A percentile compares a stretch with the other conserved stretches of the same genome.
These are phyloP conservation scores for Capsella rubella DNA, from an alignment of 441 rosid species.

Conservation along the genomic window DNA sequence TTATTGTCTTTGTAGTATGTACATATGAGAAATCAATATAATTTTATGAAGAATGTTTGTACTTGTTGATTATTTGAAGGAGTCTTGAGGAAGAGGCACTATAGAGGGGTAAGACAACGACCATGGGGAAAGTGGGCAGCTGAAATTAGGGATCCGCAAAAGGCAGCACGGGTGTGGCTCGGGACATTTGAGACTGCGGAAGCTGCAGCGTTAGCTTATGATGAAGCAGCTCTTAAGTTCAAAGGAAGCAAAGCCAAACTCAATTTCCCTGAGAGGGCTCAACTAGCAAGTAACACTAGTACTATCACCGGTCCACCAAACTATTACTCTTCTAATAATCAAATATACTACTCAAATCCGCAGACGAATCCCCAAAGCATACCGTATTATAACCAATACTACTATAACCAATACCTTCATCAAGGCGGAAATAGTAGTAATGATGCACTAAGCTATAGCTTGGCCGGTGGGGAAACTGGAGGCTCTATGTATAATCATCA, in stretches of 20 bases:
- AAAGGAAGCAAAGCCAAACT: slow-evolving; percentile 97
- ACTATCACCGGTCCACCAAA: slow-evolving; percentile 29
- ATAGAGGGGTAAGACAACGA: slow-evolving; percentile 89
- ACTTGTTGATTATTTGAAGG: slow-evolving; percentile 45
- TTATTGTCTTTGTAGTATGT: neutral
- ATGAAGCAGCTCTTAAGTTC: slow-evolving; percentile 91
- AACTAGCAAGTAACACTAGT: slow-evolving; percentile 43
- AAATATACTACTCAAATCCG: slow-evolving; percentile 41
- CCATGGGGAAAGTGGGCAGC: slow-evolving; percentile 98
- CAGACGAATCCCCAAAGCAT: slow-evolving; percentile 35
- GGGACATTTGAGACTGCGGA: slow-evolving; percentile 91
- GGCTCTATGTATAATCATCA: slow-evolving; percentile 31
- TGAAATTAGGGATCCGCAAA: slow-evolving; percentile 83
- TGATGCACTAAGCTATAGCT: slow-evolving; percentile 25
- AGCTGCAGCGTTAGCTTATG: slow-evolving; percentile 92
- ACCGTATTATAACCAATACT: slow-evolving; percentile 38
- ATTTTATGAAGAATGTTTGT: slow-evolving; percentile 13
- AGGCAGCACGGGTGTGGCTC: slow-evolving; percentile 92
- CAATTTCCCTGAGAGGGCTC: slow-evolving; percentile 92
- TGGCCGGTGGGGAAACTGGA: slow-evolving; percentile 37
- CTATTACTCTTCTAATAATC: slow-evolving; percentile 39
- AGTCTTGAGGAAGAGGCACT: slow-evolving; percentile 62
- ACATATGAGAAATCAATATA: neutral
- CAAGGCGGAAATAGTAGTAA: slow-evolving; percentile 41
- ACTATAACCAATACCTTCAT: slow-evolving; percentile 37